Evolutionary conservation across 176 grass and related monocot genomes (phyloP).

Genomic region (Panicum miliaceum): DNA sequence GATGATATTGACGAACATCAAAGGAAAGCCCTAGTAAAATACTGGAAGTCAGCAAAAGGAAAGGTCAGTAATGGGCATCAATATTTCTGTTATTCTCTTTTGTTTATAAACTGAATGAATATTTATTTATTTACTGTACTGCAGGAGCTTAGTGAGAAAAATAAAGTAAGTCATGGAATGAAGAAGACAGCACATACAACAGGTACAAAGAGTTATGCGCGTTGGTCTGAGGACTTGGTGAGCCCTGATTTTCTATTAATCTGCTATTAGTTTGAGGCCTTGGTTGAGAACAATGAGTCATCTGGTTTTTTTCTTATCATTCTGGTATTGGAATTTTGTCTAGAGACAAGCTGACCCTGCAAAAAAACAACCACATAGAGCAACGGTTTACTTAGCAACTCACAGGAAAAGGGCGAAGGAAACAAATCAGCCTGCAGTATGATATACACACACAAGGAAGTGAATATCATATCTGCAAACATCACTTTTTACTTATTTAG

Average conservation of each 20-base stretch:
- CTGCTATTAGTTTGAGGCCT: too few relatives aligned
- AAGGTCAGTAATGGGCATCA: neutral
- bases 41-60: neutral
- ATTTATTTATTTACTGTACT: neutral
- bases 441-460: too few relatives aligned
- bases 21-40: neutral
- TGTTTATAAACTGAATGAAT: neutral
- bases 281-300: too few relatives aligned
- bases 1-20: neutral
- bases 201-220: slow-evolving; percentile 41
- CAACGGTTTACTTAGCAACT: slow-evolving; percentile 39
- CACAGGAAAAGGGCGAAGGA: neutral
- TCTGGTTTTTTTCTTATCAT: neutral
- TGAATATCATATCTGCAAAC: too few relatives aligned
- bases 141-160: slow-evolving; percentile 12
- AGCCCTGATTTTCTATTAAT: too few relatives aligned
- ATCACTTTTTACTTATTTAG: too few relatives aligned
- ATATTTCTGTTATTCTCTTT: neutral
- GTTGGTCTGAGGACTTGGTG: slow-evolving; percentile 28
- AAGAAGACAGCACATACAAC: slow-evolving; percentile 3
- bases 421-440: neutral
- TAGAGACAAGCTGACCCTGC: slow-evolving; percentile 29
- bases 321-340: neutral
- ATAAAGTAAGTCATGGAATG: neutral
- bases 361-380: slow-evolving; percentile 23